Evolutionary conservation across 495 filamentous ascomycete species (phyloP).

Genomic region (Melanomma pulvis-pyrius): DNA sequence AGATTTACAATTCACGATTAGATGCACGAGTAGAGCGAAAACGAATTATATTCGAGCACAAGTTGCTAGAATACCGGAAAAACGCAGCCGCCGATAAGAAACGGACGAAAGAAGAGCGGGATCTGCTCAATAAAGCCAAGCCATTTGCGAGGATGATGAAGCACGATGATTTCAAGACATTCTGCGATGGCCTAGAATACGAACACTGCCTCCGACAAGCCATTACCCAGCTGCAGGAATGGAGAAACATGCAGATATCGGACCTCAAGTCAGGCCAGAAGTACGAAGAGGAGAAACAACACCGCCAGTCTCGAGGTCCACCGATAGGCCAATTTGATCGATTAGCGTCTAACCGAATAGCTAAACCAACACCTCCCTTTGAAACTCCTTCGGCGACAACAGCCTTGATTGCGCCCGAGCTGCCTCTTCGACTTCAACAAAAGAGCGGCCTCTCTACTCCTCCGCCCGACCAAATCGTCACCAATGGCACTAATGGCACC

Average conservation of each 20-base stretch:
- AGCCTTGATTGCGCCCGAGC: conserved; percentile 74
- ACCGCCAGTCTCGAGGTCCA: conserved; percentile 67
- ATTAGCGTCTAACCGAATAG: conserved; percentile 57
- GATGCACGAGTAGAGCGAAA: conserved; percentile 93
- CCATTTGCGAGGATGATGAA: conserved; percentile 98
- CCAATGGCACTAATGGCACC: conserved; percentile 39
- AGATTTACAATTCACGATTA: conserved; percentile 94
- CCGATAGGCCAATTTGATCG: conserved; percentile 74
- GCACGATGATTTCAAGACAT: conserved; percentile 81
- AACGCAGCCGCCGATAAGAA: conserved; percentile 88
- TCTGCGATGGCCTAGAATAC: conserved; percentile 79
- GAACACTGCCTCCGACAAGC: conserved; percentile 90
- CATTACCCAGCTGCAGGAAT: conserved; percentile 89
- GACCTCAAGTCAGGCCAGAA: conserved; percentile 87
- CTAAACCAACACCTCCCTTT: conserved; percentile 59
- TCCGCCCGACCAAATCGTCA: conserved; percentile 42
- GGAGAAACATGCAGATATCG: conserved; percentile 79
- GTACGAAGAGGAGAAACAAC: conserved; percentile 88
- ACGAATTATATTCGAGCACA: conserved; percentile 94
- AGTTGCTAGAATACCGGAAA: conserved; percentile 87
- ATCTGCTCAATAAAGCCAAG: conserved; percentile 88
- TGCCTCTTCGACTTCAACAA: conserved; percentile 48
- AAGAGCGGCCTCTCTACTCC: conserved; percentile 54
- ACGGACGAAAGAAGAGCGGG: conserved; percentile 90
- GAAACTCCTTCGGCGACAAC: conserved; percentile 73